Evolutionary conservation across 768 basidiomycete genomes (phyloP), one percentile per base, ranked within the genome.

Genomic region (Xerocomellus dryophilus): DNA sequence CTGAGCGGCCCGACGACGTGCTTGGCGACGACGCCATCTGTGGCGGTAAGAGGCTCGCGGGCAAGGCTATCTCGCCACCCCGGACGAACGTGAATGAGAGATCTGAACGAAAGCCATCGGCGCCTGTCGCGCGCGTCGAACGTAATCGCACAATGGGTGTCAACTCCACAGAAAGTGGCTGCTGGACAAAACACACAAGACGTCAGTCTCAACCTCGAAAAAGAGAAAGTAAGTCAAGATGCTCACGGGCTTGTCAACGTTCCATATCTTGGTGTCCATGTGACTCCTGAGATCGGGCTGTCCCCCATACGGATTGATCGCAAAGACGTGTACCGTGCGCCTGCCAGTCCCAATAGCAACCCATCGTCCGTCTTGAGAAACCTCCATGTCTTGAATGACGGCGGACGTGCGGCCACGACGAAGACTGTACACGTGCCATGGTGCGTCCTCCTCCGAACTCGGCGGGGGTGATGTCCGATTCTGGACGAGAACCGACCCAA

Each of bases 251-350:
- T 77, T 76, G 5, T 71, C 67, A 3, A 70, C 68, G 58, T 91
- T 87, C 63, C 72, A 66, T 0, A 90, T 83, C 62, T 73, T 73
- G 7, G 80, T 81, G 35, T 79, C 76, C 50, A 85, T 59, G 70
- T 88, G 85, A 45, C 86, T 85, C 32, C 67, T 67, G 31, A 80
- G 70, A 70, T 90, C 84, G 2, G 85, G 74, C 32, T 74, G 74
- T 4, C 91, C 87, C 1, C 89, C 91, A 53, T 85, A 85, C 5
- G 89, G 89, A 65, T 91, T 88, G 8, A 85, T 74, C 8, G 85
- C 81, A 63, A 90, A 93, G 1, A 92, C 71, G 70, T 93, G 89
- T 20, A 85, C 70, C 0, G 82, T 87, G 52, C 82, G 68, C 59
- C 83, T 83, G 63, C 74, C 63, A 36, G 85, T 90, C n/a, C 77